These are phyloP conservation scores for Yamadazyma friedrichii DNA, from an alignment of 1,139 yeast species.

Conservation along the genomic window DNA sequence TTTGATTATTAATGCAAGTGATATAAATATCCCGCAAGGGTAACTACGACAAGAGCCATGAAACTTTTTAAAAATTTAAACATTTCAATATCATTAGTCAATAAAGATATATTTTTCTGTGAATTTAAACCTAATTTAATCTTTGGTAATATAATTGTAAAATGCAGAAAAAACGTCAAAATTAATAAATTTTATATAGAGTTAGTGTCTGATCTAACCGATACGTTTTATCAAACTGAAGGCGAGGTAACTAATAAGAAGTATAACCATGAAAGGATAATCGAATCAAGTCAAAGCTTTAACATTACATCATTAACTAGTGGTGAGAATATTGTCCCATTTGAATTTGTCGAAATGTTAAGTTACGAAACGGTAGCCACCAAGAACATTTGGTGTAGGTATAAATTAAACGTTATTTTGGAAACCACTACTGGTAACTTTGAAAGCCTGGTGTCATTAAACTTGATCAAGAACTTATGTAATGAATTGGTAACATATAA, in stretches of 20 bases:
- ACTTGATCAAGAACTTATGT: neutral
- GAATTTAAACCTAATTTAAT: conserved; percentile 33
- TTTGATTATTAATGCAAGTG: too few species aligned
- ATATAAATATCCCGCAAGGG: too few species aligned
- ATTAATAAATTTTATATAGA: conserved; percentile 49
- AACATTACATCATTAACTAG: neutral
- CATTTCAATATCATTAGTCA: conserved; percentile 16
- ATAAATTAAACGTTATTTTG: conserved; percentile 6
- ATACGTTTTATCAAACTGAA: neutral
- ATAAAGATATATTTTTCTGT: conserved; percentile 52
- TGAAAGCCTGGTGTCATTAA: conserved; percentile 1
- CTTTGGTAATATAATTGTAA: conserved; percentile 43
- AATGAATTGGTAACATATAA: neutral
- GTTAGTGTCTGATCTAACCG: conserved; percentile 27
- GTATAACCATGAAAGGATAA: neutral
- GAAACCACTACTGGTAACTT: conserved; percentile 3
- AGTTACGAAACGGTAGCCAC: conserved; percentile 13
- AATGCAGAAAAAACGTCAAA: conserved; percentile 53
- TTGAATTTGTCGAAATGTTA: conserved; percentile 15
- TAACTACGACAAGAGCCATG: too few species aligned
- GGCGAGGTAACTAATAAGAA: neutral
- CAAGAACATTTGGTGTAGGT: conserved; percentile 5
- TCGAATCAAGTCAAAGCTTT: neutral
- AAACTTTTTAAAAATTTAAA: conserved; percentile 36
- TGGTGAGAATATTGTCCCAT: conserved; percentile 12